These are phyloP conservation scores for Eucalyptus brandiana DNA, from an alignment of 345 rosid genomes.

Conservation along the genomic window DNA sequence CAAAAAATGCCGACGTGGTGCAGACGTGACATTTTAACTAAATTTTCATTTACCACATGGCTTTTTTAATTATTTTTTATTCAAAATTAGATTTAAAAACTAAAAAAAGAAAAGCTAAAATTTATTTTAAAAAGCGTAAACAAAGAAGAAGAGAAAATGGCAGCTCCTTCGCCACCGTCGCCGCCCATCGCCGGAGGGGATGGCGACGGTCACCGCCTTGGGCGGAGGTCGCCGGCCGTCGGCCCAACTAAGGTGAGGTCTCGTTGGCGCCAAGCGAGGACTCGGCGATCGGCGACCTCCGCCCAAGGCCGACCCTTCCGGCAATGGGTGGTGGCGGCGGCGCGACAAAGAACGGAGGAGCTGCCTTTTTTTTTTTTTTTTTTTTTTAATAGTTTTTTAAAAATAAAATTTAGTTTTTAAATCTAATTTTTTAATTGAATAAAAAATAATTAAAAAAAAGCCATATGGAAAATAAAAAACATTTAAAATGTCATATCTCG, in stretches of 20 bases:
- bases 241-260: fast-evolving
- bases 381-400: too few species aligned
- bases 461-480: too few species aligned
- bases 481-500: fast-evolving
- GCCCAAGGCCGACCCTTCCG: fast-evolving
- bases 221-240: fast-evolving
- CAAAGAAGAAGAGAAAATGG: too few species aligned
- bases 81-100: too few species aligned
- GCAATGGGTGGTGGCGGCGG: fast-evolving
- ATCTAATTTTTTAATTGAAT: too few species aligned
- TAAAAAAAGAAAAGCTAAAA: too few species aligned
- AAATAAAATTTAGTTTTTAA: too few species aligned
- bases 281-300: fast-evolving
- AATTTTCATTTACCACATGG: too few species aligned
- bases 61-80: too few species aligned
- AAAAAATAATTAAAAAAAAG: too few species aligned
- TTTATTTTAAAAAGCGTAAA: fast-evolving
- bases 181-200: too few species aligned
- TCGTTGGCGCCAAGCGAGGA: fast-evolving
- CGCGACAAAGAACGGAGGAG: fast-evolving
- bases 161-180: fast-evolving
- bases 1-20: fast-evolving
- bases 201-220: fast-evolving
- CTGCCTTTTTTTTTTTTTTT: too few species aligned
- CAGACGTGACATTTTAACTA: fast-evolving